Evolutionary conservation across 2,329 filamentous ascomycete species (phyloP).

Genomic region (Thielaviopsis ethacetica): DNA sequence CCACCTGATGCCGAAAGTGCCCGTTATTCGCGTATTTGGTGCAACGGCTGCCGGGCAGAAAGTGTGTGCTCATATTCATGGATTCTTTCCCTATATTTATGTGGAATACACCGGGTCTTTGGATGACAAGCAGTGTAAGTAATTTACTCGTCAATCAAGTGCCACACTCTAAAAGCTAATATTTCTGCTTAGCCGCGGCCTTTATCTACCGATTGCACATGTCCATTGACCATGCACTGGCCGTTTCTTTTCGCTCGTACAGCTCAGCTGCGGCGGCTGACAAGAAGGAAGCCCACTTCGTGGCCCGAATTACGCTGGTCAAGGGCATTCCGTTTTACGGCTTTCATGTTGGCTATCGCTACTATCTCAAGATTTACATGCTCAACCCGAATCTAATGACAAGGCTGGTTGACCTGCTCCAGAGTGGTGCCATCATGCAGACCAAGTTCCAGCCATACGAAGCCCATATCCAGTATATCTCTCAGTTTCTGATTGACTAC

Average conservation of each 20-base stretch:
- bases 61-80: conserved; percentile 89
- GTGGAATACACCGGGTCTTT: conserved; percentile 65
- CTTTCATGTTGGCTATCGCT: conserved; percentile 79
- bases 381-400: conserved; percentile 76
- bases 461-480: conserved; percentile 76
- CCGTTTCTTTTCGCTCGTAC: conserved; percentile 57
- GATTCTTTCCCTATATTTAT: conserved; percentile 91
- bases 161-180: neutral
- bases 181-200: conserved; percentile 38
- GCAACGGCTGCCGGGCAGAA: conserved; percentile 90
- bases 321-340: conserved; percentile 95
- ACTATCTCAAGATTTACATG: conserved; percentile 90
- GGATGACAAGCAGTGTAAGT: conserved; percentile 48
- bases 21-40: conserved; percentile 80
- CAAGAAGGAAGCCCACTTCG: conserved; percentile 53
- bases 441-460: conserved; percentile 80
- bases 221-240: conserved; percentile 81
- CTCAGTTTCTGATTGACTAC: conserved; percentile 98
- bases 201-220: conserved; percentile 67
- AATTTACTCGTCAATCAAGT: neutral
- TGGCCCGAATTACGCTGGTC: conserved; percentile 78
- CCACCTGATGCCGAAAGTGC: conserved; percentile 54
- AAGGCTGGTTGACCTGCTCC: conserved; percentile 71
- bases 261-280: neutral
- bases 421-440: conserved; percentile 77